Evolutionary conservation across 306 rosid genomes (phyloP), one percentile per base, ranked within the genome.

Genomic region (Canavalia gladiata): DNA sequence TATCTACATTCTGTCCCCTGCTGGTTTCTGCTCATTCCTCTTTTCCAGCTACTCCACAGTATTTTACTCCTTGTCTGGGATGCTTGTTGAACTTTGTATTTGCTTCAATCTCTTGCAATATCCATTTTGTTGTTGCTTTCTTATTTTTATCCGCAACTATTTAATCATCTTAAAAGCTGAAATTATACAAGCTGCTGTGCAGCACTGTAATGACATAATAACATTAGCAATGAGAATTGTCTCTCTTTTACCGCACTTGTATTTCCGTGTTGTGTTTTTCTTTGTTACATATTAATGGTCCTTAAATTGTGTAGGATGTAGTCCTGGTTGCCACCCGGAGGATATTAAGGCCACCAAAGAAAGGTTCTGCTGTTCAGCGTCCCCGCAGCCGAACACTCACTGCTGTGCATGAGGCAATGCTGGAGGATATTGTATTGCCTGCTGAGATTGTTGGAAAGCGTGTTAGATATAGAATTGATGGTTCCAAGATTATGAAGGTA

Each of bases 361-460:
- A 94, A 51, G 98, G 98, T 25, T 90, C 97, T 4, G 98, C 98
- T 35, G 91, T 72, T 28, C 92, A 89, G 58, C 92, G 98, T 34
- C 98, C 98, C 4, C 98, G 97, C 41, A 89, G 69, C 86, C 93
- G 98, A 0, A 94, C 98, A 4, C 94, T 94, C 34, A 94, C 98
- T 33, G 83, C 98, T 81, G 98, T 94, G 25, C 98, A 94, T 2
- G 98, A 94, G 77, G 97, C 98, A 74, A 87, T 92, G 86, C 81
- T 94, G 18, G 98, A 94, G 84, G 98, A 94, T 84, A 51, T 94
- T 72, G 98, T 94, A 4, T 80, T 89, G 58, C 98, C 98, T 58
- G 98, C 98, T 76, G 98, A 94, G 86, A 94, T 92, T 87, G 94
- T 88, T 68, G 98, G 98, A n/a, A 94, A 94, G 87, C 92, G 98